Evolutionary conservation across 2,329 filamentous ascomycete species (phyloP).

Genomic region (Grosmannia serpens): DNA sequence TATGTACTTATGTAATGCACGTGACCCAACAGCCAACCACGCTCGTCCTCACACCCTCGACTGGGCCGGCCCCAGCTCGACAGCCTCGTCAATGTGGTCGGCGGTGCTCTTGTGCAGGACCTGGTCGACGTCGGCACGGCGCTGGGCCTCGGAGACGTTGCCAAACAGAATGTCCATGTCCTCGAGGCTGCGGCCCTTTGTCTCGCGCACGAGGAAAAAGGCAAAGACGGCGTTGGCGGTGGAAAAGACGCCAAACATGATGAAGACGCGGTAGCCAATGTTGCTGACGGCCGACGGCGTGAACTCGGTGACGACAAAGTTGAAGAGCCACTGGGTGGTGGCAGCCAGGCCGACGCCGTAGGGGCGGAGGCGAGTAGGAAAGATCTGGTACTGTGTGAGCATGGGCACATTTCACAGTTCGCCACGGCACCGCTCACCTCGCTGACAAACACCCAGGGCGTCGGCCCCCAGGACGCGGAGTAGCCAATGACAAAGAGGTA

Average conservation of each 20-base stretch:
- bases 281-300: slow-evolving; percentile 17
- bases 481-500: slow-evolving; percentile 16
- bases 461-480: slow-evolving; percentile 16
- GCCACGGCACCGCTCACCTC: neutral
- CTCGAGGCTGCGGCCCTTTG: slow-evolving; percentile 16
- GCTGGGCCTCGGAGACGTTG: neutral
- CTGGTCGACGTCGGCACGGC: neutral
- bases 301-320: slow-evolving; percentile 20
- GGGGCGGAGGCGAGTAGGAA: slow-evolving; percentile 18
- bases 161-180: slow-evolving; percentile 18
- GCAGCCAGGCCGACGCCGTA: slow-evolving; percentile 17
- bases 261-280: slow-evolving; percentile 5
- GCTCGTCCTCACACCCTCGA: neutral
- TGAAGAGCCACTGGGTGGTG: slow-evolving; percentile 19
- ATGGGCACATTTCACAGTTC: neutral
- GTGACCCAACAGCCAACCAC: no score
- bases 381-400: slow-evolving; percentile 5
- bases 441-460: slow-evolving; percentile 16
- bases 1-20: no score
- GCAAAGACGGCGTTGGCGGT: slow-evolving; percentile 5
- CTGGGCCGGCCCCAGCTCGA: neutral
- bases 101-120: neutral
- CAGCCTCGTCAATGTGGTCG: neutral
- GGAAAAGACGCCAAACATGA: slow-evolving; percentile 12
- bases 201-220: slow-evolving; percentile 15